Evolutionary conservation across 148 eudicot species (phyloP), one percentile per base, ranked within the genome.

Genomic region (Limonium bicolor): DNA sequence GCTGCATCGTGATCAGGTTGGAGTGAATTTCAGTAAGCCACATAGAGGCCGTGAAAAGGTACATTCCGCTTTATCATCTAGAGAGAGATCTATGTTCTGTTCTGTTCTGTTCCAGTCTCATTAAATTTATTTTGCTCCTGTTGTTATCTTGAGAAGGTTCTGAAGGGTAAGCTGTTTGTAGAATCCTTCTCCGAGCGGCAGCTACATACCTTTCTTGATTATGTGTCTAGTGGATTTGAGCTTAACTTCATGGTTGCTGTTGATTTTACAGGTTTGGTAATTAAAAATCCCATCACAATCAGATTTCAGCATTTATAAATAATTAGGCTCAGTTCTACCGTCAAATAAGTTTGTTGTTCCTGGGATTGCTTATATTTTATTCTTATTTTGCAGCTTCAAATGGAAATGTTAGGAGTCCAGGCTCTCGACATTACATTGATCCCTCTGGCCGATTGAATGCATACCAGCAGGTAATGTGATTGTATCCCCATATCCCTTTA

Each of bases 151-250:
- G 36, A 61, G 13, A 42, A 84, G 97, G 77, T 90, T 64, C 64
- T 77, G 27, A 80, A 84, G 59, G 81, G 99, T 19, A 69, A 76
- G 60, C 68, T 90, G 31, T 74, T 72, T 71, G 95, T 84, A 24
- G 95, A 84, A 27, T 37, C 55, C n/a, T 85, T 50, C 41, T 49
- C 19, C 36, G 95, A 81, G 53, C 84, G 70, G 69, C 66, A 80
- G 61, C 38, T 58, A 21, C 64, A 69, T 51, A 90, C 85, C 68
- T 84, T 90, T 57, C 61, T 90, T 53, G 99, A 90, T 59, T 90
- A 90, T 58, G 71, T 90, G 32, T 84, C 99, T 49, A 75, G 85
- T 59, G 99, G 99, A 35, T 84, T 75, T 58, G 87, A 90, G 61
- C 85, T 65, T 48, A 56, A 64, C 50, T 49, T 60, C 41, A 43